A percentile compares a stretch with the other conserved stretches of the same genome.
These are phyloP conservation scores for Scedosporium minutisporum DNA, from an alignment of 2,329 filamentous ascomycete species.

Conservation along the genomic window DNA sequence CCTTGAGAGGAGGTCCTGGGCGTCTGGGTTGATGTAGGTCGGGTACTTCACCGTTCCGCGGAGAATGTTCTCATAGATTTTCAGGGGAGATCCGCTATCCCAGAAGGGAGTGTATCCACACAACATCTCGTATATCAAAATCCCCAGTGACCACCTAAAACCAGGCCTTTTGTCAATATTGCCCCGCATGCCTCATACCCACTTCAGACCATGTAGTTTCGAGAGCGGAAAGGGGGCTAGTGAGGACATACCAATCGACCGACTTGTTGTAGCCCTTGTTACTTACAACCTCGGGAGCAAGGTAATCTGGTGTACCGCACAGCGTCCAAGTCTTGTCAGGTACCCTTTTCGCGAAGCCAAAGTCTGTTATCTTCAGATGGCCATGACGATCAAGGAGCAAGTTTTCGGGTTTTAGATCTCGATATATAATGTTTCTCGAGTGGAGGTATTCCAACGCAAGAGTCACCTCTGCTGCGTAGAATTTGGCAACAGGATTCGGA, in stretches of 20 bases:
- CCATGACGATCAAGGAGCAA: constrained; percentile 84
- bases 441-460: constrained; percentile 93
- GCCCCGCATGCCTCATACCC: background rate
- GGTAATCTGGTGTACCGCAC: constrained; percentile 93
- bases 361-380: constrained; percentile 95
- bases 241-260: constrained; percentile 78
- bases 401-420: constrained; percentile 94
- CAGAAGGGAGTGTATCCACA: constrained; percentile 98
- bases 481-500: constrained; percentile 96
- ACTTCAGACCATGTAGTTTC: background rate
- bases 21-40: constrained; percentile 87
- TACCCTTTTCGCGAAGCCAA: constrained; percentile 96
- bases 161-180: background rate
- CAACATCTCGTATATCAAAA: constrained; percentile 98
- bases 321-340: constrained; percentile 99
- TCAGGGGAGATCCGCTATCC: constrained; percentile 96
- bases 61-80: constrained; percentile 99
- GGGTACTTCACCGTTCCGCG: constrained; percentile 95
- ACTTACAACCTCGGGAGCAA: constrained; percentile 95
- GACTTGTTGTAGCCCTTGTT: constrained; percentile 99
- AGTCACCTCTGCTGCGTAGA: constrained; percentile 96
- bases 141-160: constrained; percentile 92
- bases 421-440: constrained; percentile 91
- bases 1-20: constrained; percentile 82
- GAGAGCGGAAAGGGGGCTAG: background rate